These are phyloP conservation scores for Quercus wislizeni DNA, from an alignment of 306 rosid genomes.

Conservation along the genomic window DNA sequence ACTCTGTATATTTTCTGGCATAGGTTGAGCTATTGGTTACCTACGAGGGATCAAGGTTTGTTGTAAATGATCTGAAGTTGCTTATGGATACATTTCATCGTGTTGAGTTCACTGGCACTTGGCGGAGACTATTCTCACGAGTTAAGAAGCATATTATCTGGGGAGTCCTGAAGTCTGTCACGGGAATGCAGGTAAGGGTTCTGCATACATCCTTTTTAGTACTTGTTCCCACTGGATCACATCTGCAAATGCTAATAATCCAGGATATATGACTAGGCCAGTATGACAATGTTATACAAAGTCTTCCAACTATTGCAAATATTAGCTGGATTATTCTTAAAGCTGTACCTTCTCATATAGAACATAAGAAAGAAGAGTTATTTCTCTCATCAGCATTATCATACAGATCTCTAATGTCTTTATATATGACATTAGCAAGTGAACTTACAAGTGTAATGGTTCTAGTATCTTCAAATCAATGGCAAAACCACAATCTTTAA, in stretches of 20 bases:
- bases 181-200: slow-evolving; percentile 94
- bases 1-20: slow-evolving; percentile 8
- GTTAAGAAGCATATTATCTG: slow-evolving; percentile 97
- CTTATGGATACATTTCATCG: slow-evolving; percentile 96
- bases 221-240: background rate
- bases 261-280: background rate
- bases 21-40: slow-evolving; percentile 91
- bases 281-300: background rate
- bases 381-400: background rate
- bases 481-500: background rate
- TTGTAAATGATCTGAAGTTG: slow-evolving; percentile 93
- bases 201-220: slow-evolving; percentile 7
- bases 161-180: slow-evolving; percentile 99
- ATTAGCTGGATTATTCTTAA: background rate
- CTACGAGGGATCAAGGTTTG: slow-evolving; percentile 95
- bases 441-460: background rate
- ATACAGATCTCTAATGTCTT: background rate
- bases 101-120: slow-evolving; percentile 88
- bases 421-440: background rate
- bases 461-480: background rate
- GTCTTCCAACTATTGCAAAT: slow-evolving; percentile 13
- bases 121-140: slow-evolving; percentile 93
- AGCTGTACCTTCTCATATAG: background rate
- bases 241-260: background rate
- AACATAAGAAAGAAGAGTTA: background rate